These are phyloP conservation scores for Penicillium palitans DNA, from an alignment of 2,329 filamentous ascomycete species.

Conservation along the genomic window DNA sequence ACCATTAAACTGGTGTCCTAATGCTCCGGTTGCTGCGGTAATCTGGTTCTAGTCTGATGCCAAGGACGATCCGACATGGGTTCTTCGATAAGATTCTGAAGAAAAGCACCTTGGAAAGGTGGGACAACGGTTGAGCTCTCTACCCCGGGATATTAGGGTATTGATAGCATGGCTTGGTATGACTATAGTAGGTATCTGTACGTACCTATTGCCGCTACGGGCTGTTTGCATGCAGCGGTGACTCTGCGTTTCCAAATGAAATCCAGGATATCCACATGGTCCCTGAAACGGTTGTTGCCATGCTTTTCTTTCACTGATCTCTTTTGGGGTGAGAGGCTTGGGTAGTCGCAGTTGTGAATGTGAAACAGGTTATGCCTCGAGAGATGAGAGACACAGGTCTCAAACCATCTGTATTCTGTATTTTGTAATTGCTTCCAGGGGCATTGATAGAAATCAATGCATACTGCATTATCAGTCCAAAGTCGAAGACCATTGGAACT, in stretches of 20 bases:
- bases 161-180: neutral
- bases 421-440: slow-evolving; percentile 9
- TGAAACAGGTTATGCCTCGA: slow-evolving; percentile 38
- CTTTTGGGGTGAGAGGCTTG: slow-evolving; percentile 19
- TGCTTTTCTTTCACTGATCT: slow-evolving; percentile 20
- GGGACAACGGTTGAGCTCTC: neutral
- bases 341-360: slow-evolving; percentile 31
- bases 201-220: slow-evolving; percentile 22
- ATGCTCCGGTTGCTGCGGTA: slow-evolving; percentile 27
- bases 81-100: neutral
- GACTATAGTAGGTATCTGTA: neutral
- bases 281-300: slow-evolving; percentile 29
- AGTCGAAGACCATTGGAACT: slow-evolving; percentile 19
- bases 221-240: slow-evolving; percentile 32
- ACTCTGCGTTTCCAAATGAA: slow-evolving; percentile 7
- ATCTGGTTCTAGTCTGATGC: slow-evolving; percentile 12
- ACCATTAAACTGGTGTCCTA: slow-evolving; percentile 14
- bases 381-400: slow-evolving; percentile 22
- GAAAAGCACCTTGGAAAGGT: neutral
- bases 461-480: slow-evolving; percentile 23
- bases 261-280: slow-evolving; percentile 34
- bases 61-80: slow-evolving; percentile 15
- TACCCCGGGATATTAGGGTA: slow-evolving; percentile 4
- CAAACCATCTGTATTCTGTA: neutral
- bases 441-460: slow-evolving; percentile 15